Evolutionary conservation across 1,139 yeast genomes (phyloP), one percentile per base, ranked within the genome.

Genomic region (Pichia norvegensis): DNA sequence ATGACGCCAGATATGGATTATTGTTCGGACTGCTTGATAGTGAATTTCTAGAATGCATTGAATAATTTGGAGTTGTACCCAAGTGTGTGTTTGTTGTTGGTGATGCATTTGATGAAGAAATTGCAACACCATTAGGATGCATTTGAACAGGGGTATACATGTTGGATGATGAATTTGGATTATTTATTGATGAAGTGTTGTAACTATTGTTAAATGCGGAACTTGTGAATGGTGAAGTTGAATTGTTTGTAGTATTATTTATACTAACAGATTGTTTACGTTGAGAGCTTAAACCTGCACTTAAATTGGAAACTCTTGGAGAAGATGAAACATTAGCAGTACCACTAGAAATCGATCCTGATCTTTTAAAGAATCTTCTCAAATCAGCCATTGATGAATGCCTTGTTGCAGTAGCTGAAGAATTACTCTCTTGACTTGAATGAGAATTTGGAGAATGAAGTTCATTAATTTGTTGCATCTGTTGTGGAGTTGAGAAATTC

Each of bases 301-400:
- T 61, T 57, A 57, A 73, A 60, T 56, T 74, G 56, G 45, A 77
- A 62, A 55, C 74, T 61, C 63, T 71, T 65, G 53, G 76, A 60
- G 66, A 48, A 10, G 62, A 51, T 4, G 60, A 48, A 10, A 52
- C 41, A 14, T 46, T 40, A 9, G 37, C 7, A 11, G 19, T 31
- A 5, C 50, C 27, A 9, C 42, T 40, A 17, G 49, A 42, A 6
- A 52, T 36, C 5, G 63, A 61, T 3, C 62, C 59, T 21, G 70
- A 65, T 57, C 75, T 73, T 52, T 73, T 74, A 63, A 84, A 84
- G 60, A 84, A 83, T 48, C 90, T 67, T 60, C 84, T 81, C 62
- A 84, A 67, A 61, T 83, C 87, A 31, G 85, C 83, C 87, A 82
- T 83, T 9, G 88, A 80, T 52, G 81, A 80, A 56, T 82, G 88